Evolutionary conservation across 169 alveolate species (phyloP).

Genomic region (Eimeria acervulina): DNA sequence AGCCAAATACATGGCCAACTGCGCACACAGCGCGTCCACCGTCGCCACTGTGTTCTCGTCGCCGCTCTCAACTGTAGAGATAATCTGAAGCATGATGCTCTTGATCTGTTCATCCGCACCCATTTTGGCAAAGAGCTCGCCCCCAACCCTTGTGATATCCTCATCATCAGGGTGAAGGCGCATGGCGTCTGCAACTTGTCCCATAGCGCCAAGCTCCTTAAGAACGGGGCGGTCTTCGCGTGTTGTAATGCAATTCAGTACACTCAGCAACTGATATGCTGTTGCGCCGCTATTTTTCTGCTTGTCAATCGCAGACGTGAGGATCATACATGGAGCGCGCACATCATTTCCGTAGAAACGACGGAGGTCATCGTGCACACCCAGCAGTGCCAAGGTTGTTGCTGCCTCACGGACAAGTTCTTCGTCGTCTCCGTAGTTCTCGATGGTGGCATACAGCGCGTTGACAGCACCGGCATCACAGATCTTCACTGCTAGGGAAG

Average conservation of each 20-base stretch:
- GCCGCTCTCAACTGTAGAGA: slow-evolving; percentile 89
- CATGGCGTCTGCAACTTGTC: slow-evolving; percentile 92
- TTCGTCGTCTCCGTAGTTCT: slow-evolving; percentile 82
- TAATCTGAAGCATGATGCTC: slow-evolving; percentile 92
- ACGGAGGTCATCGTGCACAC: slow-evolving; percentile 79
- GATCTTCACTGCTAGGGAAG: slow-evolving; percentile 77
- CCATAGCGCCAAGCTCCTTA: slow-evolving; percentile 90
- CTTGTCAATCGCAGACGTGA: slow-evolving; percentile 79
- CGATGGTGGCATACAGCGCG: slow-evolving; percentile 77
- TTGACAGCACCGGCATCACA: slow-evolving; percentile 82
- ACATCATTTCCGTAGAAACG: slow-evolving; percentile 83
- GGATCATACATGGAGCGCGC: slow-evolving; percentile 77
- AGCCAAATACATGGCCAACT: slow-evolving; percentile 92
- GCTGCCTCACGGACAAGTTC: slow-evolving; percentile 79
- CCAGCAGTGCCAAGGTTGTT: slow-evolving; percentile 76
- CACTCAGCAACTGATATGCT: slow-evolving; percentile 62
- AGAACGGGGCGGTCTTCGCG: slow-evolving; percentile 81
- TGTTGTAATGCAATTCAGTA: slow-evolving; percentile 69
- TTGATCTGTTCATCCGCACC: slow-evolving; percentile 96
- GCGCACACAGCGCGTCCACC: slow-evolving; percentile 91
- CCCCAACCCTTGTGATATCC: slow-evolving; percentile 90
- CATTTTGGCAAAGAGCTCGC: slow-evolving; percentile 92
- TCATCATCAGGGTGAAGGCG: slow-evolving; percentile 91
- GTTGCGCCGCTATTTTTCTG: slow-evolving; percentile 81
- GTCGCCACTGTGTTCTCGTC: slow-evolving; percentile 91